Evolutionary conservation across 106 monocot genomes (phyloP).

Genomic region (Amphibolis antarctica): DNA sequence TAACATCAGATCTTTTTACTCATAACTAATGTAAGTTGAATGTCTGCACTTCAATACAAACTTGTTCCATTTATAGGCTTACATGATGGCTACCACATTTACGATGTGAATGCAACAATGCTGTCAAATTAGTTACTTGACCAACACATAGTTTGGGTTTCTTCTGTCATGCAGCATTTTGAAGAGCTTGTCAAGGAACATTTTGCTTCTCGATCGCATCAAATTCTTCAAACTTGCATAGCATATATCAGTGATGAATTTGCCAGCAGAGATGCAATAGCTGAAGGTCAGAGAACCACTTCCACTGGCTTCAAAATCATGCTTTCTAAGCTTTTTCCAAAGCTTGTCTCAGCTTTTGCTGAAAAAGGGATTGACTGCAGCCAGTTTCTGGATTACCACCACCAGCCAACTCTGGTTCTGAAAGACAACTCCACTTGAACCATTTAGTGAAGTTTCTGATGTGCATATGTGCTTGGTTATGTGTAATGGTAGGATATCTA

Average conservation of each 20-base stretch:
- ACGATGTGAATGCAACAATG: too few relatives aligned
- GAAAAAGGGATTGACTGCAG: slow-evolving; percentile 7
- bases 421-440: not conserved
- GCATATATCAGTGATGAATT: slow-evolving; percentile 1
- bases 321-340: slow-evolving; percentile 15
- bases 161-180: slow-evolving; percentile 18
- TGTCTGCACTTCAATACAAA: too few relatives aligned
- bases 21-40: too few relatives aligned
- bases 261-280: not conserved
- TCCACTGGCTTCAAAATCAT: slow-evolving; percentile 21
- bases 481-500: too few relatives aligned
- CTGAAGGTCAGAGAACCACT: not conserved
- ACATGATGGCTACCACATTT: too few relatives aligned
- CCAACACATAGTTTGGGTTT: too few relatives aligned
- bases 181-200: slow-evolving; percentile 16
- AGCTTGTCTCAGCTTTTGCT: slow-evolving; percentile 6
- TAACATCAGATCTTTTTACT: too few relatives aligned
- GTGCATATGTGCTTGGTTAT: too few relatives aligned
- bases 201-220: slow-evolving; percentile 4
- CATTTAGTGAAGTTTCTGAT: not conserved
- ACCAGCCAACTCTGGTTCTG: slow-evolving; percentile 1
- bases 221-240: slow-evolving; percentile 11
- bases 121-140: too few relatives aligned
- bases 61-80: too few relatives aligned
- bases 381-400: not conserved